Percentiles rank a stretch among this genome's conserved stretches.
phyloP scores from a whole-genome alignment of 2,329 filamentous ascomycete genomes.

The Esteya vermicola region DNA sequence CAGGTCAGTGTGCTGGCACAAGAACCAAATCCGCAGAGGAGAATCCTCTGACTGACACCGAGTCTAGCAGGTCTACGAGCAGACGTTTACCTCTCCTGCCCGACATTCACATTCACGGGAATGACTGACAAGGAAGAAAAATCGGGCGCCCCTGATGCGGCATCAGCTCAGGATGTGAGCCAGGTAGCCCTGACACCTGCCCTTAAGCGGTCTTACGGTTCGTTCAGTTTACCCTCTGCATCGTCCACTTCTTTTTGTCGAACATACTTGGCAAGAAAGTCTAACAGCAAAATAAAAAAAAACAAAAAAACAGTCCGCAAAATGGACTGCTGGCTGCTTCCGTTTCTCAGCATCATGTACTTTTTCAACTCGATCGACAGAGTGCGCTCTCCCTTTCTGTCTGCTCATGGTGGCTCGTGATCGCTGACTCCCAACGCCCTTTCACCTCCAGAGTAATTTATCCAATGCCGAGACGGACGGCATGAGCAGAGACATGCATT shows the following conservation, averaged over 20 bases:
- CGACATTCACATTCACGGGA: too few species aligned
- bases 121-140: background rate
- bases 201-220: background rate
- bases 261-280: too few species aligned
- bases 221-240: too few species aligned
- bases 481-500: slow-evolving; percentile 37
- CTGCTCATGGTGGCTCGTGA: too few species aligned
- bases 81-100: too few species aligned
- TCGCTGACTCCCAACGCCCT: background rate
- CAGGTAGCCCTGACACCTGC: background rate
- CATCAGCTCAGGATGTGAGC: background rate
- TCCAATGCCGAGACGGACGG: slow-evolving; percentile 39
- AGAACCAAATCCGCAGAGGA: too few species aligned
- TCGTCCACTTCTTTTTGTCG: too few species aligned
- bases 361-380: slow-evolving; percentile 10
- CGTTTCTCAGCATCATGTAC: slow-evolving; percentile 17
- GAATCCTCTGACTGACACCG: too few species aligned
- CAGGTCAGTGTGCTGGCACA: too few species aligned
- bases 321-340: slow-evolving; percentile 27
- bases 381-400: background rate
- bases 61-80: too few species aligned
- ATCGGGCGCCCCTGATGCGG: background rate
- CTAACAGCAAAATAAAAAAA: too few species aligned
- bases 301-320: too few species aligned
- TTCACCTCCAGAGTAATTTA: slow-evolving; percentile 22